These are phyloP conservation scores for Ustilago hordei DNA, from an alignment of 1,284 basidiomycete species.

Conservation along the genomic window DNA sequence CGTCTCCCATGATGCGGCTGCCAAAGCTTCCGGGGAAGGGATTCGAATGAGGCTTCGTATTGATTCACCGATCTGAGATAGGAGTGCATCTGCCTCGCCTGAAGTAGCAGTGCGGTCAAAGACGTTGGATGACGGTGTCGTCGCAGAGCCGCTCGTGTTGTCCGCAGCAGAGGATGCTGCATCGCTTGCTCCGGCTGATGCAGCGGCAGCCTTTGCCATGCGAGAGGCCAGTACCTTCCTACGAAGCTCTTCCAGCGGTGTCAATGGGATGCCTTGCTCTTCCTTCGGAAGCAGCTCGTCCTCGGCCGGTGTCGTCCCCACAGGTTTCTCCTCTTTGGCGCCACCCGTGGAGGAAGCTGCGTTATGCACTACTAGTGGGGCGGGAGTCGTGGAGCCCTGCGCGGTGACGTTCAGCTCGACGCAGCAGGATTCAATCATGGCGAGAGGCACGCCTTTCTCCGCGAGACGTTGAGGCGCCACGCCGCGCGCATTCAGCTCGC, in stretches of 20 bases:
- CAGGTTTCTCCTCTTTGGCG: background rate
- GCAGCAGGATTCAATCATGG: conserved; percentile 33
- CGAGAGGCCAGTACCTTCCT: conserved; percentile 39
- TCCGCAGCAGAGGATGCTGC: background rate
- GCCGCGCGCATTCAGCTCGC: conserved; percentile 23
- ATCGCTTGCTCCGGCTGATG: background rate
- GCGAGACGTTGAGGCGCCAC: conserved; percentile 28
- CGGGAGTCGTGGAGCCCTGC: background rate
- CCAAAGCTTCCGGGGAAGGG: background rate
- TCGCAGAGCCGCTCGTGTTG: background rate
- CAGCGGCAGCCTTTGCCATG: conserved; percentile 27
- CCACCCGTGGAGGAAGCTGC: background rate
- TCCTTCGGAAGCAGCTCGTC: conserved; percentile 27
- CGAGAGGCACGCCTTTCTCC: conserved; percentile 23
- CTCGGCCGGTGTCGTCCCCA: conserved; percentile 31
- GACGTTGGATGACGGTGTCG: conserved; percentile 8
- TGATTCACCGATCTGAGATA: conserved; percentile 32
- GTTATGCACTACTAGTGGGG: background rate
- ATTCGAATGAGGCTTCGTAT: conserved; percentile 25
- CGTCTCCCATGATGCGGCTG: background rate
- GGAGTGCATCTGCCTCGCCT: conserved; percentile 29
- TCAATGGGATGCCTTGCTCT: conserved; percentile 21
- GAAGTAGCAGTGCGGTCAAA: conserved; percentile 35
- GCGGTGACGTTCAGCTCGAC: conserved; percentile 21
- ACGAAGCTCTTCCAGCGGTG: conserved; percentile 37